Percentiles rank a stretch among this genome's conserved stretches.
These are phyloP conservation scores for Oryza australiensis DNA, from an alignment of 176 grass and related monocot species.

Conservation along the genomic window DNA sequence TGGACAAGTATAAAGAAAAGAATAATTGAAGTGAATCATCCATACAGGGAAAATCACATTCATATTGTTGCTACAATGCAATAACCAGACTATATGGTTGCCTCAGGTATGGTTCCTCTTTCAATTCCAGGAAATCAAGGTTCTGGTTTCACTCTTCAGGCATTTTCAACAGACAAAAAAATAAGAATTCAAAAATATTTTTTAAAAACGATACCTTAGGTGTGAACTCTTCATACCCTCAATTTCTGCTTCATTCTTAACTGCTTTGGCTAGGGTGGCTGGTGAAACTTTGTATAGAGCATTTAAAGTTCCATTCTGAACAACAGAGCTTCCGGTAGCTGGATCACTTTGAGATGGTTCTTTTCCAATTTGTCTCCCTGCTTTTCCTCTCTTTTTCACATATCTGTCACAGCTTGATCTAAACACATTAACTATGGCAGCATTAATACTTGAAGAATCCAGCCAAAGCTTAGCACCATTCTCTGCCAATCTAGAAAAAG, in stretches of 20 bases:
- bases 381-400: conserved; percentile 35
- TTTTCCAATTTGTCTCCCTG: conserved; percentile 21
- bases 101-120: background rate
- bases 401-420: conserved; percentile 56
- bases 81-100: background rate
- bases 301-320: conserved; percentile 40
- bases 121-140: conserved; percentile 7
- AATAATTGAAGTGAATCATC: background rate
- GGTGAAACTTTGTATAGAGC: conserved; percentile 72
- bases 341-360: conserved; percentile 11
- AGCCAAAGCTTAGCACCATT: conserved; percentile 79
- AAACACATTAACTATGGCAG: conserved; percentile 81
- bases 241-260: conserved; percentile 92
- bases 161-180: conserved; percentile 9
- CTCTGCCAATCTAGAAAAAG: conserved; percentile 69
- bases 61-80: background rate
- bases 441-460: conserved; percentile 88
- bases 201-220: conserved; percentile 68
- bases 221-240: conserved; percentile 85
- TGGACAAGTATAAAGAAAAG: background rate
- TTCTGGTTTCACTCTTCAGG: background rate
- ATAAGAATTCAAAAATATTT: background rate
- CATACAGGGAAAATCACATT: background rate
- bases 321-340: conserved; percentile 22
- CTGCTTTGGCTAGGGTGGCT: conserved; percentile 70